Base-by-base conservation (phyloP, 306 rosid genomes). In the Benincasa hispida region DNA sequence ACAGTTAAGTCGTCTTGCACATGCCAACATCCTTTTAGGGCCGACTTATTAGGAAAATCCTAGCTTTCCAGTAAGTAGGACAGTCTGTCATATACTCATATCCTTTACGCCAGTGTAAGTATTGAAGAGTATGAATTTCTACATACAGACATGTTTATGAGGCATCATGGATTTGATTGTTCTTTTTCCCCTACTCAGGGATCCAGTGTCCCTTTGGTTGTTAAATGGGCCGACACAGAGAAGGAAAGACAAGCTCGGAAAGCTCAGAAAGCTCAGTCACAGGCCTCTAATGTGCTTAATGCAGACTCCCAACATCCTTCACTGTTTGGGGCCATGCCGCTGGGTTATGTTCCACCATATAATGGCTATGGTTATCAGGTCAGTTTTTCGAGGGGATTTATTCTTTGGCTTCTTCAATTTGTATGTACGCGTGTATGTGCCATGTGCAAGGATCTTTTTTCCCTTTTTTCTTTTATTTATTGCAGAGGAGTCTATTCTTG, bases 151-250 rank as follows among this genome's bases (percentile, higher is more conserved):
- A 24, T 24, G 56, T 70, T n/a, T 24, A 24, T 1, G 32, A 51
- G 27, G 15, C 39, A 75, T 77, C 22, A 17, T 39, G 68, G 5
- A 82, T 53, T 78, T 86, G 77, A 86, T 80, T 70, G 30, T 61
- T 74, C 30, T 79, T 78, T 84, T 69, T 59, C 78, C 28, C 51
- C 57, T 79, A 67, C 61, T 27, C 75, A 95, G 99, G 98, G 97
- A 83, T 92, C 98, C 28, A 92, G 92, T 83, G 99, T 90, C 84
- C 98, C 99, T 58, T 88, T 95, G 90, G 96, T 95, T 81, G 99
- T 95, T 83, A 95, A 95, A 83, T 95, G 99, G 99, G 99, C 99
- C 53, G 99, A 95, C 81, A 95, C 99, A 41, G 98, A 95, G 79
- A 95, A 95, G 86, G 99, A 95, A 89, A 90, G 97, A 81, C 96